Base-by-base conservation (phyloP, 1,139 yeast species). In the Eremothecium cymbalariae region DNA sequence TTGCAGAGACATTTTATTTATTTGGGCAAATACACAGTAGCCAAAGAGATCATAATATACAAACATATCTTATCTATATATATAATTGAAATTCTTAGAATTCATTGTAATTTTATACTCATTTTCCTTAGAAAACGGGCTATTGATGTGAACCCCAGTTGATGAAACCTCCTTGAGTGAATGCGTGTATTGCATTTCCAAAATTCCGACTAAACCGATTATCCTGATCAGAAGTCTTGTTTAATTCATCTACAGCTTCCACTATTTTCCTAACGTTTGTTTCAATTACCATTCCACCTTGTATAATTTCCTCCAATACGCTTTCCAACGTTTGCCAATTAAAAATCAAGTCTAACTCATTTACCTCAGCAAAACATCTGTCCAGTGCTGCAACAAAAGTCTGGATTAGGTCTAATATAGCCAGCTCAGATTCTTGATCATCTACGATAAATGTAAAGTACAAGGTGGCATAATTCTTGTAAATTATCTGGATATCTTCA, bases 231-330 rank as follows among this genome's bases (percentile, higher is more conserved):
- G 53, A 42, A 6, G 52, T 52, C 21, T 49, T 48, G 37, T 60
- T 60, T 22, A 58, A 38, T 27, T 57, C 58, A 40, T 60, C 64
- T 8, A 79, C 80, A 0, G 93, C 86, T n/a, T 67, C 67, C n/a
- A 88, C 95, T 25, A 90, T 86, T 43, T 83, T 73, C 25, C 65
- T 59, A 18, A 86, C 84, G 49, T 80, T 85, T 1, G 98, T 88
- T 56, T 90, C 98, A 25, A 93, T 84, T n/a, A 90, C 98, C 94
- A 93, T 80, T 0, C 99, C 99, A 18, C 97, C 98, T 55, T 90
- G 98, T 1, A 90, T 81, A 26, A 90, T 82, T 51, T 93, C 97
- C 53, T 81, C 90, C 37, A 90, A 62, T 4, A 90, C 96, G 2
- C 95, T 81, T 53, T 90, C 94, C 28, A 90, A 64, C 9, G 86